Percentiles rank a stretch among this genome's conserved stretches.
phyloP scores from a whole-genome alignment of 345 rosid species.

The Mercurialis annua region DNA sequence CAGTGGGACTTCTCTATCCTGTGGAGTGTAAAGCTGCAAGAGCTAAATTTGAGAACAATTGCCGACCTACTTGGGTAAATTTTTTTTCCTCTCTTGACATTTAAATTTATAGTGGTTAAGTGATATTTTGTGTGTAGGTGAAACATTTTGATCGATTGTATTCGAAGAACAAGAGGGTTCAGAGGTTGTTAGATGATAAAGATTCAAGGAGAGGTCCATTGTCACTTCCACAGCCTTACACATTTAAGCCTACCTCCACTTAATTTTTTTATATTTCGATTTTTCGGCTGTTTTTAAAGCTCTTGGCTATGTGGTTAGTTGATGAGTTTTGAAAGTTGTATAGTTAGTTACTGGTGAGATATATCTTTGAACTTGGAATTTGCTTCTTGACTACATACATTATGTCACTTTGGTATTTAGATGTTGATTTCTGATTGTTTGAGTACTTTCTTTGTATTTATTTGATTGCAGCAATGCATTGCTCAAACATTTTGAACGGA shows the following conservation, averaged over 20 bases:
- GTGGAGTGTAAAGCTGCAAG: slow-evolving; percentile 54
- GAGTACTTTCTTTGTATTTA: background rate
- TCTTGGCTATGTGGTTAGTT: slow-evolving; percentile 10
- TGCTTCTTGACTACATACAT: background rate
- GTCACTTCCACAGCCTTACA: slow-evolving; percentile 74
- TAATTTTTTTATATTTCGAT: slow-evolving; percentile 6
- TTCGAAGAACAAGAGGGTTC: slow-evolving; percentile 64
- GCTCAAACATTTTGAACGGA: too few species aligned
- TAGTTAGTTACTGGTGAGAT: too few species aligned
- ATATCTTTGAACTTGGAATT: background rate
- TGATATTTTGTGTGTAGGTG: slow-evolving; percentile 42
- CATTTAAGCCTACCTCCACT: slow-evolving; percentile 58
- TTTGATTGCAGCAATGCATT: too few species aligned
- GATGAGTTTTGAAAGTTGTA: too few species aligned
- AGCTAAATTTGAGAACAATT: slow-evolving; percentile 39
- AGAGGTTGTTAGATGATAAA: slow-evolving; percentile 66
- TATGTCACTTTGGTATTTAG: background rate
- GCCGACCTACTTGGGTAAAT: slow-evolving; percentile 78
- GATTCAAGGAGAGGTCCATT: slow-evolving; percentile 71
- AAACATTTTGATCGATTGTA: slow-evolving; percentile 83
- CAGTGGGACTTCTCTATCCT: slow-evolving; percentile 78
- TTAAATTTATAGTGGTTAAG: too few species aligned
- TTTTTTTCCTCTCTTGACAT: background rate
- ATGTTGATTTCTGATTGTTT: background rate
- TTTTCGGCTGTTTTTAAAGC: background rate